Conservation (phyloP, 2,329 filamentous ascomycete genomes). For the Penicillium sp. region DNA sequence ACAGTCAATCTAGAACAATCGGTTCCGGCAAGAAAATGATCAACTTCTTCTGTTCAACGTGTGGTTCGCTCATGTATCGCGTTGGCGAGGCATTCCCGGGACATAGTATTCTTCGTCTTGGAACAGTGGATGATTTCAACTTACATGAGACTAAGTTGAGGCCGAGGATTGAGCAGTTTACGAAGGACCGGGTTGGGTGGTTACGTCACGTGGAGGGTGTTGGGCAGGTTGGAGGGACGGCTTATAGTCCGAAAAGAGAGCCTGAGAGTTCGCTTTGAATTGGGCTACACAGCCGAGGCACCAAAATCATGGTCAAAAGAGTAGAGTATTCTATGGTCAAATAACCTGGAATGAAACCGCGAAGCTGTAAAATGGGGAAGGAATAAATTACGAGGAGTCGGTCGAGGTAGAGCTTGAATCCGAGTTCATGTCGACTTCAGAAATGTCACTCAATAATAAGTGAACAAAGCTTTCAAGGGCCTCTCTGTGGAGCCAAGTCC, state of each 20-base stretch:
- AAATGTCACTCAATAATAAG: too few relatives aligned
- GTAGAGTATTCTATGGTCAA: too few relatives aligned
- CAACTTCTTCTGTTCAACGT: constrained; percentile 61
- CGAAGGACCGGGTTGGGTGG: constrained; percentile 55
- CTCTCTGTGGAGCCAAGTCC: too few relatives aligned
- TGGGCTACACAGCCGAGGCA: too few relatives aligned
- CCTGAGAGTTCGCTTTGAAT: too few relatives aligned
- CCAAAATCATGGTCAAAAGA: too few relatives aligned
- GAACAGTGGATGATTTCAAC: constrained; percentile 62
- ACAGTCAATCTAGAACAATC: constrained; percentile 50
- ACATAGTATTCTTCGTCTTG: constrained; percentile 54
- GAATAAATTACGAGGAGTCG: too few relatives aligned
- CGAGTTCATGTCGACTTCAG: too few relatives aligned
- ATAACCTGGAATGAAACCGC: too few relatives aligned
- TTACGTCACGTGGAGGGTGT: constrained; percentile 41
- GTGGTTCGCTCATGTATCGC: constrained; percentile 63
- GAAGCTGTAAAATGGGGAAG: too few relatives aligned
- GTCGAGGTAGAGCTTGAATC: too few relatives aligned
- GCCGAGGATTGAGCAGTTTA: constrained; percentile 55
- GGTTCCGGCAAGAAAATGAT: constrained; percentile 54
- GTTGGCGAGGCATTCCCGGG: constrained; percentile 48
- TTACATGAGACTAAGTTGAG: constrained; percentile 58
- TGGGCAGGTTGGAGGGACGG: constrained; percentile 25
- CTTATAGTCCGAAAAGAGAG: neutral
- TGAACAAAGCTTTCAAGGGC: too few relatives aligned